Base-by-base conservation (phyloP, 2,329 filamentous ascomycete genomes). In the Epichloe uncinata region DNA sequence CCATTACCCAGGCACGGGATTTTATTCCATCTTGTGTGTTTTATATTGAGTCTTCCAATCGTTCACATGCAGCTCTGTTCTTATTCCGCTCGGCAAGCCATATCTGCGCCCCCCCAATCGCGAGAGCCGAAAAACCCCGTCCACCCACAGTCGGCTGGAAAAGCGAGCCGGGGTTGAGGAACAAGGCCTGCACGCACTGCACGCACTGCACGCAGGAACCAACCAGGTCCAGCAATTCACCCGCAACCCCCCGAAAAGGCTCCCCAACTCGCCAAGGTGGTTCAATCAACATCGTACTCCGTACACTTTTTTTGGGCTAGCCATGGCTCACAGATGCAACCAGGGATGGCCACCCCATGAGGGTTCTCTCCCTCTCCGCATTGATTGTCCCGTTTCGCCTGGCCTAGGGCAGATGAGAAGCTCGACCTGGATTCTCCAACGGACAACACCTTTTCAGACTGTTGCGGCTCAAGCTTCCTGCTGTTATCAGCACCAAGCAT, bases 381-480 rank as follows among this genome's bases (percentile, higher is more conserved):
- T 42, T 20, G 42, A 33, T 22, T 34, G 22, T 44, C 35, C 37
- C 22, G 11, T 38, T 48, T 47, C 47, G 45, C 47, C 42, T 35
- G 34, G n/a, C 33, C 20, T 34, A 12, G 42, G 47, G 40, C 47
- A 48, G 18, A 55, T 52, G 51, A 53, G 48, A 44, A 53, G 50
- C 35, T 56, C 26, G 42, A 54, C 44, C 50, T 52, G 30, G 50
- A 48, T n/a, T 45, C 48, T 43, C 51, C 50, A 20, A 41, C 51
- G 3, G 34, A 13, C 33, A 48, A 30, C 36, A 42, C 35, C 3
- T 37, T 45, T 40, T 48, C 42, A 35, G 26, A 45, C 35, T 44
- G 36, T 22, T 35, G 43, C 46, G 41, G 49, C 38, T 35, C 47
- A 47, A 55, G 48, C 44, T 44, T 52, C 34, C 44, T 54, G 44